Conservation (phyloP, 129 eudicot species). For the Logfia minima region DNA sequence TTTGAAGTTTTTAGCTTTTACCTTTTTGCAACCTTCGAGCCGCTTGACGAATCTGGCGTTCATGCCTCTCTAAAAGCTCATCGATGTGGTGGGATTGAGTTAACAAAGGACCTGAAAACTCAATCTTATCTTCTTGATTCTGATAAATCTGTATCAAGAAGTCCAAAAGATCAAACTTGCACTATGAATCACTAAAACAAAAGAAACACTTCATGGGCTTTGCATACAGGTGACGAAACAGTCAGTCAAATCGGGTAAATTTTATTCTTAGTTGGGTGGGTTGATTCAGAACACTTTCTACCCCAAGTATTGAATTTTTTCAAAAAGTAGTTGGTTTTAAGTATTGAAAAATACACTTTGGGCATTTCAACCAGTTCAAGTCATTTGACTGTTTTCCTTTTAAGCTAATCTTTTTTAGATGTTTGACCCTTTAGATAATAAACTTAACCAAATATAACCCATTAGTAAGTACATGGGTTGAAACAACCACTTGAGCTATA, state of each 20-base stretch:
- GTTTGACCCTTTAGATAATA: background rate
- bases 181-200: constrained; percentile 17
- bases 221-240: background rate
- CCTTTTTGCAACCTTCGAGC: constrained; percentile 90
- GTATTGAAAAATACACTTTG: background rate
- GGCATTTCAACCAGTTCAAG: no score
- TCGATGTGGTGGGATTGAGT: constrained; percentile 77
- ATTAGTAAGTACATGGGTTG: background rate
- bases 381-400: background rate
- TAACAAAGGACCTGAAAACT: constrained; percentile 87
- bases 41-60: constrained; percentile 89
- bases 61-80: constrained; percentile 80
- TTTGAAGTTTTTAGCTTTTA: background rate
- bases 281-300: background rate
- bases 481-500: background rate
- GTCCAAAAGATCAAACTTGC: constrained; percentile 20
- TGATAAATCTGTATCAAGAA: constrained; percentile 47
- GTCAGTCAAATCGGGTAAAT: background rate
- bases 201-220: constrained; percentile 15
- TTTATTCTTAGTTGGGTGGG: no score
- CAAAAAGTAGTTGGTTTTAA: no score
- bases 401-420: background rate
- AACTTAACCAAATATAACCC: background rate
- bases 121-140: constrained; percentile 82
- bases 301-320: background rate